phyloP scores from a whole-genome alignment of 441 rosid genomes.

The Erodium trifolium region DNA sequence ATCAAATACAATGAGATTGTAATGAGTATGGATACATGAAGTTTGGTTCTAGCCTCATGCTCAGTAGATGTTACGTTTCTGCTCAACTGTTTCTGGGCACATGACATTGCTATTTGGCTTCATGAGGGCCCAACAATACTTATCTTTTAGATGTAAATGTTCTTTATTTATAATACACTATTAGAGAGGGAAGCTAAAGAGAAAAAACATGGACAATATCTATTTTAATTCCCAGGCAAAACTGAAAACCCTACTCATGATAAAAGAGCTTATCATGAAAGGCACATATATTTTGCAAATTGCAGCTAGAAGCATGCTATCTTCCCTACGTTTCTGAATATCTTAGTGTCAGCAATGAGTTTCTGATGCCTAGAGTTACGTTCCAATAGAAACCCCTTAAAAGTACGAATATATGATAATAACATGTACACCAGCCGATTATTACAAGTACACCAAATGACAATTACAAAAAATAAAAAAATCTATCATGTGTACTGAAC shows the following conservation, averaged over 20 bases:
- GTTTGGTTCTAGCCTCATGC: not conserved
- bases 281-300: not conserved
- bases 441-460: too few species aligned
- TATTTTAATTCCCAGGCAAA: not conserved
- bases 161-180: not conserved
- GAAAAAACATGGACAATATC: not conserved
- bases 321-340: not conserved
- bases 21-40: not conserved
- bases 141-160: not conserved
- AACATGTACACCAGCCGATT: too few species aligned
- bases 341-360: not conserved
- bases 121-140: not conserved
- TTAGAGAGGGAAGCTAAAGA: not conserved
- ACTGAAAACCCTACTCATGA: not conserved
- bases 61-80: not conserved
- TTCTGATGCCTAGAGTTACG: not conserved
- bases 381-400: too few species aligned
- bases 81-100: not conserved
- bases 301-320: not conserved
- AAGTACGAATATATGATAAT: too few species aligned
- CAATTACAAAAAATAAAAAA: too few species aligned
- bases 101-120: not conserved
- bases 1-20: constrained; percentile 1
- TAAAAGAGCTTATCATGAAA: not conserved
- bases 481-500: too few species aligned